Evolutionary conservation across 2,329 filamentous ascomycete genomes (phyloP).

Genomic region (Cryphonectria carpinicola): DNA sequence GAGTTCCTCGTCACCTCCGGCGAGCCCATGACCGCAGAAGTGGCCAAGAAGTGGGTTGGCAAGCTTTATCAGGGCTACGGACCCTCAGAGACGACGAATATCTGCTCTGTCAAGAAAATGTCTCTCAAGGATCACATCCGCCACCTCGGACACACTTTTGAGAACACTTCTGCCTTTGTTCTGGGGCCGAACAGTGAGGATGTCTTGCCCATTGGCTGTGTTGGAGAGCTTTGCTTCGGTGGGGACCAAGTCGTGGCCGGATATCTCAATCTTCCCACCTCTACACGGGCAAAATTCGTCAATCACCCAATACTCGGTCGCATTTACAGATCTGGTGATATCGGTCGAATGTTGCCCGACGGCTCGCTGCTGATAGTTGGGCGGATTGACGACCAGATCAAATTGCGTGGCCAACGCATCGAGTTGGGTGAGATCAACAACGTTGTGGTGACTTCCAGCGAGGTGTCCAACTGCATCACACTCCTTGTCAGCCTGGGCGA

Average conservation of each 20-base stretch:
- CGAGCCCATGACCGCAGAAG: slow-evolving; percentile 74
- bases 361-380: slow-evolving; percentile 75
- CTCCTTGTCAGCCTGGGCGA: slow-evolving; percentile 55
- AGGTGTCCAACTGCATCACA: slow-evolving; percentile 66
- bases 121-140: slow-evolving; percentile 61
- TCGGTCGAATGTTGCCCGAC: slow-evolving; percentile 77
- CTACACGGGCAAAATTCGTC: slow-evolving; percentile 71
- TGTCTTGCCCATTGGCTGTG: slow-evolving; percentile 68
- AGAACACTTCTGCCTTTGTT: slow-evolving; percentile 77
- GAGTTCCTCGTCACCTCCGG: slow-evolving; percentile 80
- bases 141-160: slow-evolving; percentile 76
- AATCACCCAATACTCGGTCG: slow-evolving; percentile 69
- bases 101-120: slow-evolving; percentile 76
- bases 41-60: slow-evolving; percentile 70
- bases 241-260: slow-evolving; percentile 79
- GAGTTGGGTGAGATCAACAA: slow-evolving; percentile 78
- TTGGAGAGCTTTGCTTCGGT: slow-evolving; percentile 86
- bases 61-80: slow-evolving; percentile 82
- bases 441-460: slow-evolving; percentile 54
- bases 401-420: slow-evolving; percentile 78
- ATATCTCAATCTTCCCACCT: slow-evolving; percentile 68
- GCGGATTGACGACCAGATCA: slow-evolving; percentile 78
- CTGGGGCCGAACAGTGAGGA: slow-evolving; percentile 50
- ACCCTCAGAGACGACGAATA: slow-evolving; percentile 85
- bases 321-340: slow-evolving; percentile 81